These are phyloP conservation scores for Kernera saxatilis DNA, from an alignment of 345 rosid species.

Conservation along the genomic window DNA sequence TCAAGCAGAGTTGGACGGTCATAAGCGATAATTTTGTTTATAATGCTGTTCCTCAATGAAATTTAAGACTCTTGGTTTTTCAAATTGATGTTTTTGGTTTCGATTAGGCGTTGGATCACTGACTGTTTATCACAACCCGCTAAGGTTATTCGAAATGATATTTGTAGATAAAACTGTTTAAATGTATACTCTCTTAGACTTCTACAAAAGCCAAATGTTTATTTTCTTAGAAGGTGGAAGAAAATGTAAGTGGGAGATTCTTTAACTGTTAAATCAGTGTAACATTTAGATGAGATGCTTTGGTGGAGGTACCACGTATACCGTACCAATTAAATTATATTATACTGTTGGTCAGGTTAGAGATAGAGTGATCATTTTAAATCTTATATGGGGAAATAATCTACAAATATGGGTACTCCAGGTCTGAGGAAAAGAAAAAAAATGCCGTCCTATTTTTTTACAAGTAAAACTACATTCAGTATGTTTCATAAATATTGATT, in stretches of 20 bases:
- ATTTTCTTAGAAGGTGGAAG: conserved; percentile 4
- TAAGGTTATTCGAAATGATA: neutral
- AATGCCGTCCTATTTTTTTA: neutral
- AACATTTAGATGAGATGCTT: neutral
- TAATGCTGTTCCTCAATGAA: too few species aligned
- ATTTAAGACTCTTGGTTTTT: too few species aligned
- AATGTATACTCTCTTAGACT: neutral
- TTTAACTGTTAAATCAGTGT: neutral
- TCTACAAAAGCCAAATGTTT: neutral
- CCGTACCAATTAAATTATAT: neutral
- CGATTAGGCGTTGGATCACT: too few species aligned
- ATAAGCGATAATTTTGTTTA: too few species aligned
- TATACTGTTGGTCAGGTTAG: neutral
- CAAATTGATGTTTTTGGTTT: too few species aligned
- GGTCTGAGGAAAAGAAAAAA: conserved; percentile 1
- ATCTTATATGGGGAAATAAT: neutral
- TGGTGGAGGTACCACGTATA: conserved; percentile 18
- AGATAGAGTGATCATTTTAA: neutral
- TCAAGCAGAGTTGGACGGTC: too few species aligned
- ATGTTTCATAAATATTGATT: neutral
- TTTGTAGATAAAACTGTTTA: neutral
- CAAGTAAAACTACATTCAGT: too few species aligned
- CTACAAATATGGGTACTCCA: neutral
- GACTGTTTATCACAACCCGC: too few species aligned
- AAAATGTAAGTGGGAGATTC: neutral